These are phyloP conservation scores for Chytridium lagenaria DNA, from an alignment of 371 early-diverging fungal species.

Conservation along the genomic window DNA sequence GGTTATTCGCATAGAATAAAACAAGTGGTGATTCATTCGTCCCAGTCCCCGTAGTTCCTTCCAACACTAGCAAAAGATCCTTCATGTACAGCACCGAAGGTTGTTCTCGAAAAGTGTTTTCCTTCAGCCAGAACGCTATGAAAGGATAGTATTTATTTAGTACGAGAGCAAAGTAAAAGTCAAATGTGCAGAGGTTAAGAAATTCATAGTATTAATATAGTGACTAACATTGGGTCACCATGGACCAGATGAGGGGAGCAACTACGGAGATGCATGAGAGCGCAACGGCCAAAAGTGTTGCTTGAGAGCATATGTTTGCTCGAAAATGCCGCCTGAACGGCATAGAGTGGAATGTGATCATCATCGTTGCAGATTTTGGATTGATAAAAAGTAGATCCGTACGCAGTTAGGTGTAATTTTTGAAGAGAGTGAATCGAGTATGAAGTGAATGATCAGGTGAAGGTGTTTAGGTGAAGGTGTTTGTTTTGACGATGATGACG, in stretches of 20 bases:
- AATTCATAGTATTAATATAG: neutral
- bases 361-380: too few relatives aligned
- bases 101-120: constrained; percentile 38
- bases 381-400: too few relatives aligned
- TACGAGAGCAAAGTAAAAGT: too few relatives aligned
- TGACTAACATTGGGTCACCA: constrained; percentile 37
- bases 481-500: too few relatives aligned
- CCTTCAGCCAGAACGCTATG: constrained; percentile 46
- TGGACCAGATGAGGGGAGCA: constrained; percentile 39
- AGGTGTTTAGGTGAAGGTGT: too few relatives aligned
- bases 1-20: constrained; percentile 30
- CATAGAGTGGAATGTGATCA: constrained; percentile 21
- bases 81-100: constrained; percentile 38
- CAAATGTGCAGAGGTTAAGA: neutral
- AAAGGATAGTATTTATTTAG: neutral
- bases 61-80: constrained; percentile 32
- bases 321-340: constrained; percentile 37
- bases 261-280: constrained; percentile 23
- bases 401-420: too few relatives aligned
- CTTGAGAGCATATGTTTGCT: constrained; percentile 30
- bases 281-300: constrained; percentile 24
- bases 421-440: too few relatives aligned
- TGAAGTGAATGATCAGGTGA: too few relatives aligned
- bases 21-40: constrained; percentile 6
- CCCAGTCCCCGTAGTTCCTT: constrained; percentile 23